Percentiles rank a stretch among this genome's conserved stretches.
Evolutionary conservation across 352 stramenopile genomes (phyloP).

Genomic region (Pythium aphanidermatum): DNA sequence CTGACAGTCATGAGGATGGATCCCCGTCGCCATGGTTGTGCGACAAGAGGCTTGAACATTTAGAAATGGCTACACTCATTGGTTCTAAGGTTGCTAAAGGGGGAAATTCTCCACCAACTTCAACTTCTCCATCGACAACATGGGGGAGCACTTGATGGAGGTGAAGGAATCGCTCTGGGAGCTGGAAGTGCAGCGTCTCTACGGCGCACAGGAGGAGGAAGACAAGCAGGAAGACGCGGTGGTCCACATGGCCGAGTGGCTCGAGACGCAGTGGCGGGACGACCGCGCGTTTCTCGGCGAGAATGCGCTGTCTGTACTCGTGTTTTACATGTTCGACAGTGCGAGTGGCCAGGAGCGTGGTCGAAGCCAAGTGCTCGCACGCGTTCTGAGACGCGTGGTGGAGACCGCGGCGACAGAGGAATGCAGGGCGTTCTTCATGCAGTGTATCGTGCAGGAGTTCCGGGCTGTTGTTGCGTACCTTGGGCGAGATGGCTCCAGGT

Average conservation of each 20-base stretch:
- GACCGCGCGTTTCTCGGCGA: conserved; percentile 14
- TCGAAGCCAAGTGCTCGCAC: not conserved
- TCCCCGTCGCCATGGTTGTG: too few relatives aligned
- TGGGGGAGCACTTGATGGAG: not conserved
- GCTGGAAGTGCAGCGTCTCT: conserved; percentile 16
- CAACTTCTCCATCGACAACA: not conserved
- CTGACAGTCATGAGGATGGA: too few relatives aligned
- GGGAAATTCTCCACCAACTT: conserved; percentile 10
- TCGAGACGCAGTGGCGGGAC: conserved; percentile 10
- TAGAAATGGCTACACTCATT: conserved; percentile 23
- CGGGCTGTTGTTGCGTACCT: conserved; percentile 7
- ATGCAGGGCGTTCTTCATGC: conserved; percentile 9
- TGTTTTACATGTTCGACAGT: conserved; percentile 16
- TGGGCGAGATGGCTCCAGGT: not conserved
- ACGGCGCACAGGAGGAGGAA: conserved; percentile 1
- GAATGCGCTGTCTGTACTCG: conserved; percentile 7
- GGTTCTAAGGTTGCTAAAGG: conserved; percentile 3
- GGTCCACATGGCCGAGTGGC: not conserved
- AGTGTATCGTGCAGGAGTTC: conserved; percentile 6
- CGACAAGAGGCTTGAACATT: too few relatives aligned
- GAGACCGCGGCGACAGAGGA: not conserved
- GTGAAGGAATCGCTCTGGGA: conserved; percentile 13
- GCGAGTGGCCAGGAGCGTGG: too few relatives aligned
- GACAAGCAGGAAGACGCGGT: conserved; percentile 5
- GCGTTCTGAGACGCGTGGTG: conserved; percentile 2